Evolutionary conservation across 257 asterid species (phyloP).

Genomic region (Primulina huaijiensis): DNA sequence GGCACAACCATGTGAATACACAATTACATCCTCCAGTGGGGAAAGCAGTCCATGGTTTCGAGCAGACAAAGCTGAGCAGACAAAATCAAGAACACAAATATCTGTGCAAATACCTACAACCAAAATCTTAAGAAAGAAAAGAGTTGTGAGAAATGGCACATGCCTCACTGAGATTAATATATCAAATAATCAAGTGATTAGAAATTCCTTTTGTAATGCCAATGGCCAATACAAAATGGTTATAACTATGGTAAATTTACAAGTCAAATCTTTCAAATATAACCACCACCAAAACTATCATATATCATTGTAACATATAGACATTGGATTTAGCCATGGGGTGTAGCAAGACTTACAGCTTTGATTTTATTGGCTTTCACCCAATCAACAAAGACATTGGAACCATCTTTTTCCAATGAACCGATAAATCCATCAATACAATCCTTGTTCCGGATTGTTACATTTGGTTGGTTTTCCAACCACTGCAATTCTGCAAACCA

Average conservation of each 20-base stretch:
- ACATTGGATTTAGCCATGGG: background rate
- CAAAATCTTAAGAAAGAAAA: slow-evolving; percentile 49
- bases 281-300: background rate
- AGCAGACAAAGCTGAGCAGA: slow-evolving; percentile 71
- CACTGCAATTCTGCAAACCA: slow-evolving; percentile 65
- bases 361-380: slow-evolving; percentile 68
- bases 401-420: slow-evolving; percentile 76
- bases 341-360: slow-evolving; percentile 44
- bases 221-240: too few relatives aligned
- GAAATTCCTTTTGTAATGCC: background rate
- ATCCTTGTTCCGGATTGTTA: slow-evolving; percentile 67
- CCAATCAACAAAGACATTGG: slow-evolving; percentile 83
- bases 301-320: background rate
- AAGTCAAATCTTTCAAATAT: background rate
- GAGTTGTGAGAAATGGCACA: background rate
- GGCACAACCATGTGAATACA: slow-evolving; percentile 84
- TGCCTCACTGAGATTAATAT: background rate
- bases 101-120: slow-evolving; percentile 92
- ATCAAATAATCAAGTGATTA: too few relatives aligned
- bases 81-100: slow-evolving; percentile 83
- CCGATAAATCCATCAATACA: slow-evolving; percentile 88
- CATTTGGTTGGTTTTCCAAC: slow-evolving; percentile 83
- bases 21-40: slow-evolving; percentile 70
- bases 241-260: background rate
- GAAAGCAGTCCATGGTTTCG: slow-evolving; percentile 63